A percentile compares a stretch with the other conserved stretches of the same genome.
These are phyloP conservation scores for Vitis hybrid DNA, from an alignment of 177 flowering plant species.

Conservation along the genomic window DNA sequence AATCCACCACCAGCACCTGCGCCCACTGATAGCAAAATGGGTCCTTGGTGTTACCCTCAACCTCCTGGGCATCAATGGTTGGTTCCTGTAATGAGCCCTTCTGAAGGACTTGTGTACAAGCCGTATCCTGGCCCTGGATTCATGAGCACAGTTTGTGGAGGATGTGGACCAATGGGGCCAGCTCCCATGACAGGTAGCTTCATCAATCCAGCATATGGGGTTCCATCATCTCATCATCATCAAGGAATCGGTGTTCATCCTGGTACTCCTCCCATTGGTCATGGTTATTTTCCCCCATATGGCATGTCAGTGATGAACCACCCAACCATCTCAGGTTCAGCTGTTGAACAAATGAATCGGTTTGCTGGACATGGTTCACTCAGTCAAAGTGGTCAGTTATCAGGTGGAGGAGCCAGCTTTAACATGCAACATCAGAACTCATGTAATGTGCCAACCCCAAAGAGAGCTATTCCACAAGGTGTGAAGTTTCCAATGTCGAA, in stretches of 20 bases:
- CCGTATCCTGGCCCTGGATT: conserved; percentile 67
- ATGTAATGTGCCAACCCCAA: conserved; percentile 20
- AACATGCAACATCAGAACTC: conserved; percentile 27
- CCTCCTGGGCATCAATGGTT: conserved; percentile 77
- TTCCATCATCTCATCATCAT: conserved; percentile 31
- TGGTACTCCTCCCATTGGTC: conserved; percentile 29
- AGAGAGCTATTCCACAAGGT: conserved; percentile 19
- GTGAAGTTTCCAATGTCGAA: conserved; percentile 20
- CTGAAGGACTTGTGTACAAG: conserved; percentile 93
- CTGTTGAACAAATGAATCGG: conserved; percentile 38
- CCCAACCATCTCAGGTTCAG: conserved; percentile 32
- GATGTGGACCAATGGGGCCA: conserved; percentile 38
- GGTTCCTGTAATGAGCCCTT: conserved; percentile 88
- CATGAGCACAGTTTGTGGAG: conserved; percentile 47
- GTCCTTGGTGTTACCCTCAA: conserved; percentile 53
- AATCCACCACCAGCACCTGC: conserved; percentile 26
- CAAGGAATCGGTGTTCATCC: conserved; percentile 36
- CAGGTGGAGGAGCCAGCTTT: conserved; percentile 20
- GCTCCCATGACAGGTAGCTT: conserved; percentile 35
- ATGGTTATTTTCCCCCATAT: conserved; percentile 47
- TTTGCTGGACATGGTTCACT: conserved; percentile 20
- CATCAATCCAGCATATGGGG: conserved; percentile 40
- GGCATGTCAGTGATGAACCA: conserved; percentile 44
- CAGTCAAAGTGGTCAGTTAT: conserved; percentile 20
- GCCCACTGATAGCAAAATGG: conserved; percentile 32